A percentile compares a stretch with the other conserved stretches of the same genome.
Evolutionary conservation across 1,139 yeast genomes (phyloP).

Genomic region (Suhomyces bribrorum): DNA sequence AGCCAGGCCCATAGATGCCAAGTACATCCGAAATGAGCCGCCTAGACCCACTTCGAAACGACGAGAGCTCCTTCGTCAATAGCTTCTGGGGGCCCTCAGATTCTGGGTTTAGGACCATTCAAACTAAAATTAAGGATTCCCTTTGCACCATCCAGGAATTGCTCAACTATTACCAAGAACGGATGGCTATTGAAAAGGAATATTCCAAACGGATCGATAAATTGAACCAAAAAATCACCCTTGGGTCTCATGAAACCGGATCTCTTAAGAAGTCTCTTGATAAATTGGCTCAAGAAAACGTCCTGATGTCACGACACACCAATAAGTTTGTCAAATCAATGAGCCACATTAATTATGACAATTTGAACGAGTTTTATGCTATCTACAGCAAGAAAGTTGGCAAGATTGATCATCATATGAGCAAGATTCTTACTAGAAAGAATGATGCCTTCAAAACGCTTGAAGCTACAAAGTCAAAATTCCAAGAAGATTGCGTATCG

Average conservation of each 20-base stretch:
- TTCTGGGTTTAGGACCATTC: slow-evolving; percentile 48
- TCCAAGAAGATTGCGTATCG: slow-evolving; percentile 59
- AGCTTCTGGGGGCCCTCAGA: slow-evolving; percentile 56
- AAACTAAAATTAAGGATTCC: slow-evolving; percentile 49
- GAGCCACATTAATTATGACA: slow-evolving; percentile 36
- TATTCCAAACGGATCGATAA: slow-evolving; percentile 56
- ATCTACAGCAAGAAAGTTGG: slow-evolving; percentile 33
- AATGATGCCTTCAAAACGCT: slow-evolving; percentile 33
- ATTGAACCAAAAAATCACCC: slow-evolving; percentile 45
- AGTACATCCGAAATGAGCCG: slow-evolving; percentile 8
- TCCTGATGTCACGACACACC: slow-evolving; percentile 35
- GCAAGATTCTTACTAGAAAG: slow-evolving; percentile 31
- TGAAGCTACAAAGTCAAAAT: slow-evolving; percentile 52
- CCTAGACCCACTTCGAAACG: slow-evolving; percentile 8
- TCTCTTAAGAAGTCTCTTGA: slow-evolving; percentile 62
- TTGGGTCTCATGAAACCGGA: slow-evolving; percentile 65
- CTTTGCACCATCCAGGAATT: slow-evolving; percentile 45
- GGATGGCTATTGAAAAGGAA: slow-evolving; percentile 70
- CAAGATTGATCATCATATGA: slow-evolving; percentile 41
- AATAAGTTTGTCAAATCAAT: slow-evolving; percentile 36
- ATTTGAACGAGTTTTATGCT: slow-evolving; percentile 31
- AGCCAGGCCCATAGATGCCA: no score
- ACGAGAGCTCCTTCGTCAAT: slow-evolving; percentile 38
- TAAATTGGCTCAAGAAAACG: slow-evolving; percentile 54
- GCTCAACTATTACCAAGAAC: slow-evolving; percentile 47